Percentiles rank a stretch among this genome's conserved stretches.
phyloP scores from a whole-genome alignment of 371 early-diverging fungal species.

The Blakeslea trispora region DNA sequence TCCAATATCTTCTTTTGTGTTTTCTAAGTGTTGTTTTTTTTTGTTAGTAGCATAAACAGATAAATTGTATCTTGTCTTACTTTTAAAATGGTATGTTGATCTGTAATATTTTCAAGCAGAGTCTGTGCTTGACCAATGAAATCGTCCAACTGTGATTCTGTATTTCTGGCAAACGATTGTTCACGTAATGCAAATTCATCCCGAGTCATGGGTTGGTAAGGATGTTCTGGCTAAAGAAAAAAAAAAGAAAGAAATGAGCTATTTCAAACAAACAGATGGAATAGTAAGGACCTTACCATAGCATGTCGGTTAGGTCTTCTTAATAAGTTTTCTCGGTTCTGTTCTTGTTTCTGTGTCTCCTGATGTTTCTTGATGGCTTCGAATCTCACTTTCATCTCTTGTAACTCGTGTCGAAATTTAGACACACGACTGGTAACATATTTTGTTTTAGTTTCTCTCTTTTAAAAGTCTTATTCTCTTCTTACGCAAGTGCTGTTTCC shows the following conservation, averaged over 20 bases:
- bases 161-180: constrained; percentile 52
- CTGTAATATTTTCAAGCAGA: constrained; percentile 70
- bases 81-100: constrained; percentile 81
- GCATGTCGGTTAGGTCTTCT: constrained; percentile 34
- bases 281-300: too few species aligned
- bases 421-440: constrained; percentile 57
- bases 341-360: constrained; percentile 44
- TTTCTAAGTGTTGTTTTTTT: constrained; percentile 44
- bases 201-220: constrained; percentile 45
- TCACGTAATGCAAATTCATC: constrained; percentile 48
- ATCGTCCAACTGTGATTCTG: constrained; percentile 70
- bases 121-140: constrained; percentile 72
- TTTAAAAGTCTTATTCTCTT: constrained; percentile 4
- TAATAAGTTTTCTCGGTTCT: constrained; percentile 55
- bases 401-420: constrained; percentile 68
- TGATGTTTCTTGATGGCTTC: constrained; percentile 59
- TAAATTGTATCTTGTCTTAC: constrained; percentile 33
- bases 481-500: constrained; percentile 72
- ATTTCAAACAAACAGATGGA: too few species aligned
- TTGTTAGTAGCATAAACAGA: background rate
- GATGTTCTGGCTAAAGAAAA: constrained; percentile 46
- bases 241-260: constrained; percentile 1
- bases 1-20: constrained; percentile 80
- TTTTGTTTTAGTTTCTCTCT: background rate
- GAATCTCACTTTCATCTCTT: constrained; percentile 53